Percentiles rank a stretch among this genome's conserved stretches.
These are phyloP conservation scores for Tetragonia tetragonoides DNA, from an alignment of 148 eudicot genomes.

Conservation along the genomic window DNA sequence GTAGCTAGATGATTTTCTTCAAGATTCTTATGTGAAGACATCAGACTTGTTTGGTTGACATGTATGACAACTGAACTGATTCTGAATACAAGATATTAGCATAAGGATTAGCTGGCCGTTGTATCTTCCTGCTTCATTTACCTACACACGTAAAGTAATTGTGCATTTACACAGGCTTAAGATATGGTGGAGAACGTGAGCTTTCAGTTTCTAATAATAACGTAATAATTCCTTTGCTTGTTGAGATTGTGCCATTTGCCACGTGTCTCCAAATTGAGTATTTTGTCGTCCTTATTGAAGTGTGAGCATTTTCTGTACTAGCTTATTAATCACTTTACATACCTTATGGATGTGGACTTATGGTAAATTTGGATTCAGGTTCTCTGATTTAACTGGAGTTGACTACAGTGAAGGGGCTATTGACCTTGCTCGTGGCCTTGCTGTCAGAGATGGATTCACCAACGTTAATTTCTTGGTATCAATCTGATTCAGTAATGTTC, in stretches of 20 bases:
- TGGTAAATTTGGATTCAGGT: constrained; percentile 46
- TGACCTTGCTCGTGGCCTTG: constrained; percentile 86
- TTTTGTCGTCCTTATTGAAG: not conserved
- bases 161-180: not conserved
- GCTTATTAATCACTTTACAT: not conserved
- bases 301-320: not conserved
- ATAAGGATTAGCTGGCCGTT: not conserved
- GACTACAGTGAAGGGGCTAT: constrained; percentile 98
- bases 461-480: constrained; percentile 73
- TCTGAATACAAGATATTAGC: not conserved
- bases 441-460: constrained; percentile 74
- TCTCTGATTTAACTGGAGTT: constrained; percentile 85
- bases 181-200: not conserved
- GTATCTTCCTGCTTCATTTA: not conserved
- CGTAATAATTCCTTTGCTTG: not conserved
- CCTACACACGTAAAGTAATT: not conserved
- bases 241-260: not conserved
- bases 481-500: not conserved
- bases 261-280: not conserved
- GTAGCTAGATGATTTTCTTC: not conserved
- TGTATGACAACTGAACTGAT: not conserved
- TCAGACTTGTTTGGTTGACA: not conserved
- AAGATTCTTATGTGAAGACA: not conserved
- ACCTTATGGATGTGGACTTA: not conserved
- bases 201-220: not conserved